Evolutionary conservation across 371 early-diverging fungal genomes (phyloP).

Genomic region (Blakeslea trispora): DNA sequence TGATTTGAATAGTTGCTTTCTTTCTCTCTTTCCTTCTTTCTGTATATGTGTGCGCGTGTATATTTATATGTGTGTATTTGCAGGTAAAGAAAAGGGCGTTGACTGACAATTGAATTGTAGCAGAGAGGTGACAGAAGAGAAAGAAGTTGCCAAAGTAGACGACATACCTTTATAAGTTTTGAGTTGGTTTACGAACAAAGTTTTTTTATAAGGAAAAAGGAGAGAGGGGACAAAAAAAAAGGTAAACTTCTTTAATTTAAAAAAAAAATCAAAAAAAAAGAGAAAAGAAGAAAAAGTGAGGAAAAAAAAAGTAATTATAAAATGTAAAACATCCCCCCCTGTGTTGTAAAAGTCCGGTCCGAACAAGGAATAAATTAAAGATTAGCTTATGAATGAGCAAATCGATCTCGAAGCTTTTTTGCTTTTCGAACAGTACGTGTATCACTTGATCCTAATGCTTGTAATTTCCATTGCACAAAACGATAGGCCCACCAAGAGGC

Average conservation of each 20-base stretch:
- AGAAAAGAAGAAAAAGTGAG: background rate
- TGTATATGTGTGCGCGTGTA: too few relatives aligned
- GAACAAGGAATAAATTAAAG: too few relatives aligned
- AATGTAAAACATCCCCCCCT: too few relatives aligned
- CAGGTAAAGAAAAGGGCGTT: background rate
- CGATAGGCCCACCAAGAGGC: constrained; percentile 45
- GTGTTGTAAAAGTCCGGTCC: too few relatives aligned
- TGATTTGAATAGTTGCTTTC: too few relatives aligned
- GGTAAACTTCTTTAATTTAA: constrained; percentile 1
- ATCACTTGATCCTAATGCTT: constrained; percentile 16
- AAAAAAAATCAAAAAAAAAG: constrained; percentile 2
- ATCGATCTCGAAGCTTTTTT: constrained; percentile 21
- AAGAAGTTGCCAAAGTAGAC: constrained; percentile 9
- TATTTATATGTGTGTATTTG: too few relatives aligned
- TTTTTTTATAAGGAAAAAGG: background rate
- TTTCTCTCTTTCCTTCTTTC: too few relatives aligned
- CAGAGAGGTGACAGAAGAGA: background rate
- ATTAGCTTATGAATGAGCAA: background rate
- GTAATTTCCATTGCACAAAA: constrained; percentile 32
- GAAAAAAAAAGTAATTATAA: too few relatives aligned
- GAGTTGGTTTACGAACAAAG: constrained; percentile 2
- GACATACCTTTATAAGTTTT: constrained; percentile 13
- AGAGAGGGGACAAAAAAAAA: constrained; percentile 1
- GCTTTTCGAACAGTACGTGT: constrained; percentile 25
- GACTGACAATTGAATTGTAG: background rate